These are phyloP conservation scores for Tolypocladium tropicale DNA, from an alignment of 2,329 filamentous ascomycete species.

Conservation along the genomic window DNA sequence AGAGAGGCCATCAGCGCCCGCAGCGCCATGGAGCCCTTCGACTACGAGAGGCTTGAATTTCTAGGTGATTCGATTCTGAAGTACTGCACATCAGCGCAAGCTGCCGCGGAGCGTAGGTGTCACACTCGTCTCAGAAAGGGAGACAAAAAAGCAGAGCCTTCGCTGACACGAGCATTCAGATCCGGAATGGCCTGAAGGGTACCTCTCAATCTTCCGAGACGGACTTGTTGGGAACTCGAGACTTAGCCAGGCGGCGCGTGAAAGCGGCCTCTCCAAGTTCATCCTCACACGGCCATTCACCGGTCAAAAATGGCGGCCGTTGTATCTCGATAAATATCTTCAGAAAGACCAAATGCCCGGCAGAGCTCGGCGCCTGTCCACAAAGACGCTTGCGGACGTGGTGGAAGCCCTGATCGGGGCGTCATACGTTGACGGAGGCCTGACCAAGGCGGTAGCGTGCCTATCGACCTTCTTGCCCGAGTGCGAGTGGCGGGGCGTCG, in stretches of 20 bases:
- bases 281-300: conserved; percentile 62
- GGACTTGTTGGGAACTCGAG: conserved; percentile 63
- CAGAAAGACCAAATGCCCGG: conserved; percentile 5
- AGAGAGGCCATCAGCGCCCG: conserved; percentile 62
- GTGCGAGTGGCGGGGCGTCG: conserved; percentile 40
- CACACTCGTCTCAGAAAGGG: no score
- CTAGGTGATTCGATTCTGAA: conserved; percentile 81
- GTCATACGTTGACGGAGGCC: conserved; percentile 58
- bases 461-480: conserved; percentile 57
- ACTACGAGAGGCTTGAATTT: conserved; percentile 83
- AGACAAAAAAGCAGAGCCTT: background rate
- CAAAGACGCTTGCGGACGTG: conserved; percentile 78
- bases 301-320: conserved; percentile 60
- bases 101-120: conserved; percentile 41
- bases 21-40: conserved; percentile 43
- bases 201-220: conserved; percentile 59
- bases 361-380: conserved; percentile 41
- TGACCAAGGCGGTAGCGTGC: conserved; percentile 51
- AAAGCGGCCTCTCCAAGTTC: conserved; percentile 58
- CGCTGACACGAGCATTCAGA: conserved; percentile 29
- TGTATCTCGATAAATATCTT: conserved; percentile 37
- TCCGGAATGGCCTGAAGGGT: conserved; percentile 64
- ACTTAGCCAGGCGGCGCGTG: conserved; percentile 55
- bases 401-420: conserved; percentile 78
- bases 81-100: conserved; percentile 55